Conservation (phyloP, 805 yeast genomes). For the Starmerella stellata region DNA sequence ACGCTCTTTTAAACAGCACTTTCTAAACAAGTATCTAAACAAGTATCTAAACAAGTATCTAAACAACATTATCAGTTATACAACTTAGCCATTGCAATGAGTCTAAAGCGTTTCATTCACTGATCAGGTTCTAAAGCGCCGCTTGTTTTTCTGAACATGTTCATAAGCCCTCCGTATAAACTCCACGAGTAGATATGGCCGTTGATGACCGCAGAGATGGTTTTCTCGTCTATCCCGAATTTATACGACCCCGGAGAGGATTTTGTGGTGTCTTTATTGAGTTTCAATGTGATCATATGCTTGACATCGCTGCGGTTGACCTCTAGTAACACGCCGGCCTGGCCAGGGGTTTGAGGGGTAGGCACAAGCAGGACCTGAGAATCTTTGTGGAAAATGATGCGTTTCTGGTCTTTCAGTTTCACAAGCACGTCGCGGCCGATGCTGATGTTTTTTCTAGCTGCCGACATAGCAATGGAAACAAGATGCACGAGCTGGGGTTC, state of each 20-base stretch:
- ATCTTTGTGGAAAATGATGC: slow-evolving; percentile 6
- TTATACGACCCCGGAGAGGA: neutral
- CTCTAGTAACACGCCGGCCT: slow-evolving; percentile 7
- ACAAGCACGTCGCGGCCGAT: slow-evolving; percentile 6
- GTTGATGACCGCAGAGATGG: slow-evolving; percentile 3
- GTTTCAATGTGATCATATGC: slow-evolving; percentile 1
- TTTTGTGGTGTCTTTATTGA: neutral
- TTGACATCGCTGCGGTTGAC: neutral
- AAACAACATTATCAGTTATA: no score
- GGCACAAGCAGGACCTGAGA: slow-evolving; percentile 8
- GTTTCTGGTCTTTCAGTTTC: slow-evolving; percentile 5
- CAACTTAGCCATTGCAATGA: no score
- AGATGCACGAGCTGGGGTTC: slow-evolving; percentile 1
- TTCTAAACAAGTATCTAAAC: no score
- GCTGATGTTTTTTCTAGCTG: neutral
- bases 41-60: no score
- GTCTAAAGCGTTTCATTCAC: no score
- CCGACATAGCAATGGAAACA: slow-evolving; percentile 3
- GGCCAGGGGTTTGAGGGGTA: slow-evolving; percentile 2
- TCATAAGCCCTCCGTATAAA: slow-evolving; percentile 2
- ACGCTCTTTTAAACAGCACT: no score
- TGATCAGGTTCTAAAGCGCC: slow-evolving; percentile 1
- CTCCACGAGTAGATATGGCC: slow-evolving; percentile 3
- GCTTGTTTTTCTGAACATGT: neutral
- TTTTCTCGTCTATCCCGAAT: slow-evolving; percentile 10